Conservation (phyloP, 179 eudicot genomes). For the Nepenthes alata region DNA sequence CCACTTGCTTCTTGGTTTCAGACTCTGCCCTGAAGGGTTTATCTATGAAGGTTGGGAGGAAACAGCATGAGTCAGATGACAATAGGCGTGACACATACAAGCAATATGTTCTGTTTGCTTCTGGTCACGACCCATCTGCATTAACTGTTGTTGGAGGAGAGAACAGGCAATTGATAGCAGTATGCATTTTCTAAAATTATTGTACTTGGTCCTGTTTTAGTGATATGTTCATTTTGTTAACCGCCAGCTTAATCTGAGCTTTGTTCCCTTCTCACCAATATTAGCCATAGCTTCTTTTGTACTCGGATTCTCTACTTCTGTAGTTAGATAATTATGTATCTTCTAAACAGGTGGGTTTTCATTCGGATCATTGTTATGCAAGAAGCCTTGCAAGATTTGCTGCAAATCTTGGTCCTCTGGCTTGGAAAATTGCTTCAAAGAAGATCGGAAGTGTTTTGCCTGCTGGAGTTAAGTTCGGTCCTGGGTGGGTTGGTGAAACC, state of each 20-base stretch:
- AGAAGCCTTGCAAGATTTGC: conserved; percentile 81
- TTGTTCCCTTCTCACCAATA: background rate
- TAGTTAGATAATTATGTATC: background rate
- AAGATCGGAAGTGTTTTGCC: conserved; percentile 52
- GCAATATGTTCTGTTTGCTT: conserved; percentile 24
- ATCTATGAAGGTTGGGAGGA: conserved; percentile 48
- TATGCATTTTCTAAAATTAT: conserved; percentile 14
- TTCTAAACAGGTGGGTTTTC: conserved; percentile 48
- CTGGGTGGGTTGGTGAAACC: conserved; percentile 69
- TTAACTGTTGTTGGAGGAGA: conserved; percentile 26
- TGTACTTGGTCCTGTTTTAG: background rate
- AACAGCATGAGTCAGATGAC: conserved; percentile 39
- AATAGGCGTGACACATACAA: conserved; percentile 63
- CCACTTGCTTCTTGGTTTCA: conserved; percentile 21
- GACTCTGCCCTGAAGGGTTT: conserved; percentile 44
- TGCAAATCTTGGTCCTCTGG: conserved; percentile 64
- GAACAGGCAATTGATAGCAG: conserved; percentile 39
- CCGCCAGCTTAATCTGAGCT: too few relatives aligned
- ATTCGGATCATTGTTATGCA: conserved; percentile 56
- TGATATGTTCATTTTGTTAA: background rate
- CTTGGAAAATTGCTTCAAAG: conserved; percentile 55
- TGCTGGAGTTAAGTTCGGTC: conserved; percentile 53
- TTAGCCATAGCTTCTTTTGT: background rate
- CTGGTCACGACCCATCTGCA: conserved; percentile 24
- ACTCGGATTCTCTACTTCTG: background rate